Percentiles rank a stretch among this genome's conserved stretches.
These are phyloP conservation scores for Alloascoidea hylecoeti DNA, from an alignment of 805 yeast species.

Conservation along the genomic window DNA sequence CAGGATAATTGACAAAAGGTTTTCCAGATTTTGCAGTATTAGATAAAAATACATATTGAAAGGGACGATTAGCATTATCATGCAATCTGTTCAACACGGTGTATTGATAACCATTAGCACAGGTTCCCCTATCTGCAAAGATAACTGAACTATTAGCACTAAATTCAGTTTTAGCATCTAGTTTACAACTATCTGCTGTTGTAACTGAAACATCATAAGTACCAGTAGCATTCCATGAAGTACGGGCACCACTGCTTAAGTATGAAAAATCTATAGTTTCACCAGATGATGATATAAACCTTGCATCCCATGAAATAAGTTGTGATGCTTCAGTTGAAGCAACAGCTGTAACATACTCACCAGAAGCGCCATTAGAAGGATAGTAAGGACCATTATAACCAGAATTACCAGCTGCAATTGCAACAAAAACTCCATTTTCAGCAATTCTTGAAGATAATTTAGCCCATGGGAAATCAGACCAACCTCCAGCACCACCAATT, in stretches of 20 bases:
- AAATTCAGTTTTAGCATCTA: neutral
- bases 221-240: neutral
- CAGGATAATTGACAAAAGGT: neutral
- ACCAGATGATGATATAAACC: neutral
- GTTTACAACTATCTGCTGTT: neutral
- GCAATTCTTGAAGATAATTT: slow-evolving; percentile 7
- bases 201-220: neutral
- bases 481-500: slow-evolving; percentile 10
- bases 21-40: neutral
- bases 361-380: slow-evolving; percentile 4
- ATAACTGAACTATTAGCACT: neutral
- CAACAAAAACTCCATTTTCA: slow-evolving; percentile 5
- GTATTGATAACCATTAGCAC: neutral
- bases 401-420: slow-evolving; percentile 4
- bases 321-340: slow-evolving; percentile 1
- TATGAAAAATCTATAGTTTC: neutral
- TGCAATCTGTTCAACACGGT: neutral
- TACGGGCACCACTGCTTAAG: neutral
- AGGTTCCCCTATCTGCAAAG: neutral
- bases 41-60: neutral
- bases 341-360: slow-evolving; percentile 4
- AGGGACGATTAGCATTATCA: too few species aligned
- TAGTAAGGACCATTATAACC: slow-evolving; percentile 4
- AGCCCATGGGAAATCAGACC: slow-evolving; percentile 6
- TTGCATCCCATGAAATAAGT: neutral